Percentiles rank a stretch among this genome's conserved stretches.
These are phyloP conservation scores for Psophocarpus tetragonolobus DNA, from an alignment of 306 rosid species.

Conservation along the genomic window DNA sequence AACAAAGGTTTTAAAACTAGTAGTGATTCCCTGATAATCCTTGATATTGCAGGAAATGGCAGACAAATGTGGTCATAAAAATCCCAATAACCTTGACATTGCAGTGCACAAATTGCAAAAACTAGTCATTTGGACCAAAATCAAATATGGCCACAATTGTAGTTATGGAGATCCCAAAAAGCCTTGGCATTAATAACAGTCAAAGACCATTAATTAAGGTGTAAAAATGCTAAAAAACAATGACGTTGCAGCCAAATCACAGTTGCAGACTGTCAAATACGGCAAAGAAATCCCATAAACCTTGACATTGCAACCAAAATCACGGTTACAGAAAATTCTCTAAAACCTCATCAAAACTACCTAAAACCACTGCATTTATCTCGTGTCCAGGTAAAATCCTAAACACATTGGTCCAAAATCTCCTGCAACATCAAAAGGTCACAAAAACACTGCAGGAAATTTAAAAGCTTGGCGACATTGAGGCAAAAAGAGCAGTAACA, in stretches of 20 bases:
- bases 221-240: not conserved
- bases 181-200: not conserved
- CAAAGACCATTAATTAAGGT: not conserved
- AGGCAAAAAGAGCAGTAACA: not conserved
- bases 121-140: too few relatives aligned
- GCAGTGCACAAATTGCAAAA: not conserved
- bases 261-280: not conserved
- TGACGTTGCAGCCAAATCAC: not conserved
- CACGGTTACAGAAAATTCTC: not conserved
- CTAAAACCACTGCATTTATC: not conserved
- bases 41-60: not conserved
- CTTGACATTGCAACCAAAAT: not conserved
- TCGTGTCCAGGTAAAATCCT: not conserved
- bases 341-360: not conserved
- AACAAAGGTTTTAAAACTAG: not conserved
- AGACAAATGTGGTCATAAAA: not conserved
- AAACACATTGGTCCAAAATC: not conserved
- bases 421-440: not conserved
- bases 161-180: too few relatives aligned
- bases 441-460: not conserved
- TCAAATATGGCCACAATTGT: too few relatives aligned
- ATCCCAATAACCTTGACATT: not conserved
- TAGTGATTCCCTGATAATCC: not conserved
- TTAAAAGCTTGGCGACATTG: not conserved
- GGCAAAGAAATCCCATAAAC: not conserved